A percentile compares a stretch with the other conserved stretches of the same genome.
These are phyloP conservation scores for Aspergillus sp. DNA, from an alignment of 2,329 filamentous ascomycete genomes.

Conservation along the genomic window DNA sequence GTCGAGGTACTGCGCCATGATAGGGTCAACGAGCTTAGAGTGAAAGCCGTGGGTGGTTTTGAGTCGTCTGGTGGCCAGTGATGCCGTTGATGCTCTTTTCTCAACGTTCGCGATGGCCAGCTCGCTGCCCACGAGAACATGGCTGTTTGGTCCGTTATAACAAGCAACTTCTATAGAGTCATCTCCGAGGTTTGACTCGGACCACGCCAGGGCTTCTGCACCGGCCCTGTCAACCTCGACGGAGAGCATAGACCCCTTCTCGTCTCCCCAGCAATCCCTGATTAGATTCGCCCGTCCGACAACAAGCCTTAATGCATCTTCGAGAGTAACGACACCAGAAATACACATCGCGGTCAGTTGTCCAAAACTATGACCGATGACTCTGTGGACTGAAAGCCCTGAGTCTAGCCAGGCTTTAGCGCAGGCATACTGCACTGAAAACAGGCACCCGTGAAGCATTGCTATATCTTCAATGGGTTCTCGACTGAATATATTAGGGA, in stretches of 20 bases:
- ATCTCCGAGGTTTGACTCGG: background rate
- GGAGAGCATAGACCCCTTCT: constrained; percentile 36
- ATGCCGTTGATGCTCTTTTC: background rate
- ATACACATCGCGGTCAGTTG: constrained; percentile 39
- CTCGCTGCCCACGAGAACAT: constrained; percentile 43
- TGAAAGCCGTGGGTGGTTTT: constrained; percentile 52
- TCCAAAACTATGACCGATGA: constrained; percentile 44
- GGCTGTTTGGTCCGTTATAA: constrained; percentile 46
- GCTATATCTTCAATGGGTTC: constrained; percentile 18
- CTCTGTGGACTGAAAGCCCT: constrained; percentile 30
- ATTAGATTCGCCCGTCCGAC: constrained; percentile 32
- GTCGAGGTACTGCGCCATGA: constrained; percentile 27
- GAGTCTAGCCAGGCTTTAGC: constrained; percentile 41
- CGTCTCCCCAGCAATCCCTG: constrained; percentile 31
- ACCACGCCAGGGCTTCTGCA: constrained; percentile 19
- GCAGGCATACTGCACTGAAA: constrained; percentile 40
- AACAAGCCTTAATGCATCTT: constrained; percentile 31
- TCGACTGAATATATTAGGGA: constrained; percentile 30
- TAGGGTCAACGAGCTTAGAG: constrained; percentile 41
- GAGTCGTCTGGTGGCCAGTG: constrained; percentile 32
- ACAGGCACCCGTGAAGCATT: constrained; percentile 37
- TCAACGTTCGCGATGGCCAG: constrained; percentile 28
- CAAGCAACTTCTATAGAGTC: constrained; percentile 44
- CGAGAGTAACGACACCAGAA: constrained; percentile 28
- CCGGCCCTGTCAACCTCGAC: constrained; percentile 10